Percentiles rank a stretch among this genome's conserved stretches.
Evolutionary conservation across 2,329 filamentous ascomycete genomes (phyloP).

Genomic region (Colletotrichum sp.): DNA sequence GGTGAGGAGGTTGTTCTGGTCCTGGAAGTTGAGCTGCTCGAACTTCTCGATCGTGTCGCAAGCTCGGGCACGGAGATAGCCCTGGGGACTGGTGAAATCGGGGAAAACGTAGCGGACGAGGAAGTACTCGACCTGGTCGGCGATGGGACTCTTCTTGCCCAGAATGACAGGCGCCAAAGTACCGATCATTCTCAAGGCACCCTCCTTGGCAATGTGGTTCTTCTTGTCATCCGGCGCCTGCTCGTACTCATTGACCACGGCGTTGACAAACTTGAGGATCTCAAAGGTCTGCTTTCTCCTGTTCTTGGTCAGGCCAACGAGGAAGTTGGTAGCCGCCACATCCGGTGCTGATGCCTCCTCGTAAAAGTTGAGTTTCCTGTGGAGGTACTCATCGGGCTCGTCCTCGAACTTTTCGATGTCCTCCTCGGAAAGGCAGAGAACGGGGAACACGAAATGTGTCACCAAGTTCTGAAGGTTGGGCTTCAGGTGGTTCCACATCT

Average conservation of each 20-base stretch:
- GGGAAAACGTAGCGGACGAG: constrained; percentile 98
- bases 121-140: constrained; percentile 97
- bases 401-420: constrained; percentile 94
- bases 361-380: constrained; percentile 97
- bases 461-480: constrained; percentile 92
- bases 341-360: constrained; percentile 96
- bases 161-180: constrained; percentile 93
- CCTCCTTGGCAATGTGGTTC: constrained; percentile 94
- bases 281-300: constrained; percentile 95
- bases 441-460: constrained; percentile 93
- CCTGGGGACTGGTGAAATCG: constrained; percentile 91
- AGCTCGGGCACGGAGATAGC: constrained; percentile 90
- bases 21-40: constrained; percentile 95
- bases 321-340: constrained; percentile 94
- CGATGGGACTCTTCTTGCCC: constrained; percentile 97
- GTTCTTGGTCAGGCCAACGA: constrained; percentile 92
- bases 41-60: constrained; percentile 99
- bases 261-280: constrained; percentile 93
- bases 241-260: constrained; percentile 93
- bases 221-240: constrained; percentile 84
- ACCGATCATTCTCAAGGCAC: constrained; percentile 95
- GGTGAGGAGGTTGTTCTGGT: constrained; percentile 90
- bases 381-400: constrained; percentile 94
- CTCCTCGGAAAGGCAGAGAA: constrained; percentile 89
- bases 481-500: constrained; percentile 94